Evolutionary conservation across 768 basidiomycete genomes (phyloP).

Genomic region (Trametes sanguinea): DNA sequence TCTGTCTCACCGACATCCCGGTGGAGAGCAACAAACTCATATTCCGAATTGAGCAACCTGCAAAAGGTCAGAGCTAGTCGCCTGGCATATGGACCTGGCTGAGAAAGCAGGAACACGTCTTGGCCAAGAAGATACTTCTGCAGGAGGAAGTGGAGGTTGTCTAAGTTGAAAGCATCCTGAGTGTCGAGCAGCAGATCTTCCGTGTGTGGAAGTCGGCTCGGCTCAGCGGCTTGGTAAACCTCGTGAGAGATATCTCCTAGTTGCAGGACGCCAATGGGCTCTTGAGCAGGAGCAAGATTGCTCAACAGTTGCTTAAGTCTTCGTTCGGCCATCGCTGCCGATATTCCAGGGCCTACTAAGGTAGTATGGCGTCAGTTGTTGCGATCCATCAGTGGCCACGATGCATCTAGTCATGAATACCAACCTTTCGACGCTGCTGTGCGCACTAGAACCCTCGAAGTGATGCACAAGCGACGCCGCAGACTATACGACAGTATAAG

Average conservation of each 20-base stretch:
- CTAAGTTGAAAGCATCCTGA: slow-evolving; percentile 52
- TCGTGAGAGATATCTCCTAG: slow-evolving; percentile 60
- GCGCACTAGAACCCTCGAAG: background rate
- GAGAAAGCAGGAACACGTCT: slow-evolving; percentile 65
- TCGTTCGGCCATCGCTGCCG: slow-evolving; percentile 26
- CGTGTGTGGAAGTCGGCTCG: slow-evolving; percentile 50
- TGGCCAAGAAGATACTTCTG: slow-evolving; percentile 71
- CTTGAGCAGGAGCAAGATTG: slow-evolving; percentile 43
- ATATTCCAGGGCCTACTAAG: background rate
- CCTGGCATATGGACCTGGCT: slow-evolving; percentile 69
- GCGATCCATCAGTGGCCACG: too few species aligned
- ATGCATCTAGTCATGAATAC: too few species aligned
- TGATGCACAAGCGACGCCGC: background rate
- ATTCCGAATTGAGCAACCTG: slow-evolving; percentile 66
- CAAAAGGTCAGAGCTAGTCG: slow-evolving; percentile 65
- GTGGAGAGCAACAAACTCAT: slow-evolving; percentile 68
- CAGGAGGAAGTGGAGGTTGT: slow-evolving; percentile 64
- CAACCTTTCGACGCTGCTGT: background rate
- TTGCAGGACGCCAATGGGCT: slow-evolving; percentile 54
- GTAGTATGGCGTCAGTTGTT: too few species aligned
- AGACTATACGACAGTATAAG: background rate
- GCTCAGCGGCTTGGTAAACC: slow-evolving; percentile 49
- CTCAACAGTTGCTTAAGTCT: slow-evolving; percentile 52
- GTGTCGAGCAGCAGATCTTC: slow-evolving; percentile 48
- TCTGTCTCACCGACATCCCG: slow-evolving; percentile 74